Evolutionary conservation across 2,329 filamentous ascomycete species (phyloP).

Genomic region (Xylaria sp.): DNA sequence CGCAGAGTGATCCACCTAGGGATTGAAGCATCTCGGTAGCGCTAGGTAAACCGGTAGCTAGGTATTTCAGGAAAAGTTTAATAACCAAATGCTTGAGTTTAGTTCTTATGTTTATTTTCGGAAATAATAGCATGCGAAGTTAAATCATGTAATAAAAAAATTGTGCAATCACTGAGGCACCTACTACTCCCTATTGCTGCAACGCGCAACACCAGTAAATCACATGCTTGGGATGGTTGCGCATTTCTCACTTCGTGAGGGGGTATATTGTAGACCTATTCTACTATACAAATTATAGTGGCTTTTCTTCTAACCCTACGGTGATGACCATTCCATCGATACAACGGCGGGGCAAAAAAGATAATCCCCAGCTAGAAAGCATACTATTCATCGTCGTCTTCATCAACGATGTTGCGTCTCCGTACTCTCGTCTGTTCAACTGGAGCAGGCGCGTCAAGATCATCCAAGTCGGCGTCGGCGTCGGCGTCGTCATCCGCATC

Average conservation of each 20-base stretch:
- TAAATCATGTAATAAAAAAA: neutral
- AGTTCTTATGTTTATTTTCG: neutral
- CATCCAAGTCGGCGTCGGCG: slow-evolving; percentile 65
- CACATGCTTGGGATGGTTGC: neutral
- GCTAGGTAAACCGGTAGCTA: too few relatives aligned
- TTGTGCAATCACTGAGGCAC: neutral
- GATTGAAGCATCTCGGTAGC: too few relatives aligned
- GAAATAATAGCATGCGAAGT: neutral
- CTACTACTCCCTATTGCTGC: neutral
- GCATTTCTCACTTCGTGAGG: neutral
- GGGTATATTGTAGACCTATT: slow-evolving; percentile 15
- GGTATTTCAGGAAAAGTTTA: neutral
- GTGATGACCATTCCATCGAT: neutral
- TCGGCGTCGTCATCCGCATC: slow-evolving; percentile 67
- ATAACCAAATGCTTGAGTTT: neutral
- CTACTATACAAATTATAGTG: slow-evolving; percentile 23
- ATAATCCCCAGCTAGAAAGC: neutral
- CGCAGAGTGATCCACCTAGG: slow-evolving; percentile 28
- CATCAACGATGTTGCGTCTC: slow-evolving; percentile 68
- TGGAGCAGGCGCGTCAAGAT: slow-evolving; percentile 54
- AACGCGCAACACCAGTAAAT: neutral
- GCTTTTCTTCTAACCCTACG: neutral
- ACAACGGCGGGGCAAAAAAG: slow-evolving; percentile 8
- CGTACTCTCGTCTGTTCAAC: slow-evolving; percentile 56
- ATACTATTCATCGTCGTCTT: slow-evolving; percentile 50